Conservation (phyloP, 805 yeast genomes). For the Suhomyces emberorum region DNA sequence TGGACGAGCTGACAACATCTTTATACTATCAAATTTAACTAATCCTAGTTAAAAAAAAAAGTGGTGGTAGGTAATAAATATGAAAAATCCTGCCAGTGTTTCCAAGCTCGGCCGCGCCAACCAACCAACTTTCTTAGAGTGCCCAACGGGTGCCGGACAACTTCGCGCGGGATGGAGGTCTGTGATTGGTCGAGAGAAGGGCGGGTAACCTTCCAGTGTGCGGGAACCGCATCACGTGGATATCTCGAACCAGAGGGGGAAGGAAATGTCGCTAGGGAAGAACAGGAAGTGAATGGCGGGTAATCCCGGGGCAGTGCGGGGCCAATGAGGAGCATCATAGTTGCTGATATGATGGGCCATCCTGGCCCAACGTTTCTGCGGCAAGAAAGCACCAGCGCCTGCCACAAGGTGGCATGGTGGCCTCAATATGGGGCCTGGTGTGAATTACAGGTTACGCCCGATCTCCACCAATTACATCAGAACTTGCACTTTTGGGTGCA, state of each 20-base stretch:
- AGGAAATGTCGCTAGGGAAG: no score
- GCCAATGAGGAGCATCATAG: no score
- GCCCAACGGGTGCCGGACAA: constrained; percentile 6
- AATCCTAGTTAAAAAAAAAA: constrained; percentile 13
- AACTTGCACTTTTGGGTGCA: no score
- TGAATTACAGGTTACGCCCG: not conserved
- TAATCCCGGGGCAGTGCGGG: no score
- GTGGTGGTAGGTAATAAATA: constrained; percentile 13
- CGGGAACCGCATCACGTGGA: constrained; percentile 4
- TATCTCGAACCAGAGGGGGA: constrained; percentile 3
- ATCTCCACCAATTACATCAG: no score
- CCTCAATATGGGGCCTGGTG: not conserved
- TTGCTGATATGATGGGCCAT: no score
- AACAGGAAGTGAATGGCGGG: no score
- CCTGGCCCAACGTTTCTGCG: no score
- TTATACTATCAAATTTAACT: constrained; percentile 14
- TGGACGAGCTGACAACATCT: constrained; percentile 83
- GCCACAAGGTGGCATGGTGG: not conserved
- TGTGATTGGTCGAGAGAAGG: constrained; percentile 11
- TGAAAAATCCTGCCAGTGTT: constrained; percentile 6
- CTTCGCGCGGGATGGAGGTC: constrained; percentile 6
- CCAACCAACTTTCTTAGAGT: constrained; percentile 10
- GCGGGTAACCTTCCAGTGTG: constrained; percentile 7
- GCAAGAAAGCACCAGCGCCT: not conserved
- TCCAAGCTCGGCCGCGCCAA: constrained; percentile 5